Evolutionary conservation across 78 protist species (phyloP).

Genomic region (Bodo saltans): DNA sequence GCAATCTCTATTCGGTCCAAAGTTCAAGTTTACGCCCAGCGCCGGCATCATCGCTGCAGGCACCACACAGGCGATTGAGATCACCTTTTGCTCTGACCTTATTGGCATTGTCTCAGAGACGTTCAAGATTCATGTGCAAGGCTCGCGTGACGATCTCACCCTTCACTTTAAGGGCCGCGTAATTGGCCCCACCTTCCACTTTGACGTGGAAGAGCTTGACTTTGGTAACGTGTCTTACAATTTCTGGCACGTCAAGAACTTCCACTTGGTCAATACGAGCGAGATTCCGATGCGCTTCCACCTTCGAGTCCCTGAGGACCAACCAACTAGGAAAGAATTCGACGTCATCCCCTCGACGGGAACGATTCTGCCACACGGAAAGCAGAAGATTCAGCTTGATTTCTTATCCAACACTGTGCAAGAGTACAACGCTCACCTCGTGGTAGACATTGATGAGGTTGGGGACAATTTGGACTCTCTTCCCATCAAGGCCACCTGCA

Average conservation of each 20-base stretch:
- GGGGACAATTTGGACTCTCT: slow-evolving; percentile 41
- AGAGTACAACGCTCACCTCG: slow-evolving; percentile 12
- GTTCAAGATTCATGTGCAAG: slow-evolving; percentile 33
- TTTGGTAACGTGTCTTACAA: slow-evolving; percentile 44
- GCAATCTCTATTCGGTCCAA: not conserved
- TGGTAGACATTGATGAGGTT: slow-evolving; percentile 55
- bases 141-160: not conserved
- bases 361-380: slow-evolving; percentile 37
- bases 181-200: slow-evolving; percentile 62
- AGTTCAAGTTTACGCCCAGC: slow-evolving; percentile 33
- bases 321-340: slow-evolving; percentile 33
- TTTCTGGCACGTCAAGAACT: not conserved
- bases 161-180: slow-evolving; percentile 21
- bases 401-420: slow-evolving; percentile 13
- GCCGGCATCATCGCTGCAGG: slow-evolving; percentile 35
- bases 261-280: slow-evolving; percentile 46
- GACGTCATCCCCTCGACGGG: slow-evolving; percentile 39
- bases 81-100: slow-evolving; percentile 10
- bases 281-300: slow-evolving; percentile 54
- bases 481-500: slow-evolving; percentile 42
- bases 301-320: slow-evolving; percentile 48
- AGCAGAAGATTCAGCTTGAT: slow-evolving; percentile 45
- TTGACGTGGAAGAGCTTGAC: slow-evolving; percentile 37
- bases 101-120: slow-evolving; percentile 37
- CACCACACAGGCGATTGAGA: slow-evolving; percentile 13